Evolutionary conservation across 169 alveolate genomes (phyloP).

Genomic region (Blepharisma undulans): DNA sequence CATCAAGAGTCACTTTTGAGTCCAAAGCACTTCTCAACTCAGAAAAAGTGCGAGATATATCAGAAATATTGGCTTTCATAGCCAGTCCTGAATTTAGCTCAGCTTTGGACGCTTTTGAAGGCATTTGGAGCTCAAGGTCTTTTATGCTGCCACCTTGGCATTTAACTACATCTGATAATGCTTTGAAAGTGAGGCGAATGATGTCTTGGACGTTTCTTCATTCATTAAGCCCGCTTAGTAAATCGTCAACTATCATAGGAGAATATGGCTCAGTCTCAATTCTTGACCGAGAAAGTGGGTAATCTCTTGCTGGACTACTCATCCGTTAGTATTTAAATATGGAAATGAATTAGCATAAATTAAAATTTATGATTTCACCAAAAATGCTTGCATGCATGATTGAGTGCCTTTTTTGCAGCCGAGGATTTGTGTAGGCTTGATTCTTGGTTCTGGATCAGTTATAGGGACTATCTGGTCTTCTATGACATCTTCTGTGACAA

Average conservation of each 20-base stretch:
- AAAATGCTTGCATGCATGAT: not conserved
- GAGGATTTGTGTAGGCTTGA: not conserved
- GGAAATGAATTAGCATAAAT: not conserved
- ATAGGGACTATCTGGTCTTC: not conserved
- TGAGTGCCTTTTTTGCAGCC: not conserved
- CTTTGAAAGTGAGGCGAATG: constrained; percentile 61
- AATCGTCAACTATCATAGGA: constrained; percentile 39
- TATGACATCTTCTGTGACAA: not conserved
- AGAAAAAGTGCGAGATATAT: constrained; percentile 20
- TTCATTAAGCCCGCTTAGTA: constrained; percentile 49
- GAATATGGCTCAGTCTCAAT: constrained; percentile 36
- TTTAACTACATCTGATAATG: constrained; percentile 68
- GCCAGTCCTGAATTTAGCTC: constrained; percentile 22
- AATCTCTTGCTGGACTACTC: constrained; percentile 21
- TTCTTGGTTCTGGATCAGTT: not conserved
- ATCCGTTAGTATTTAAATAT: not conserved
- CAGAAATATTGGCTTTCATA: constrained; percentile 45
- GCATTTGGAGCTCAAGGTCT: constrained; percentile 49
- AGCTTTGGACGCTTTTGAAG: constrained; percentile 11
- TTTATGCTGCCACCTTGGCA: constrained; percentile 64
- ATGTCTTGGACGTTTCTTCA: constrained; percentile 72
- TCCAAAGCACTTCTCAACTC: not conserved
- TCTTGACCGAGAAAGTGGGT: not conserved
- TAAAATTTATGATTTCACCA: not conserved
- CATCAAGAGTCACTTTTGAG: constrained; percentile 1